Evolutionary conservation across 345 rosid species (phyloP), one percentile per base, ranked within the genome.

Genomic region (Turnera subulata): DNA sequence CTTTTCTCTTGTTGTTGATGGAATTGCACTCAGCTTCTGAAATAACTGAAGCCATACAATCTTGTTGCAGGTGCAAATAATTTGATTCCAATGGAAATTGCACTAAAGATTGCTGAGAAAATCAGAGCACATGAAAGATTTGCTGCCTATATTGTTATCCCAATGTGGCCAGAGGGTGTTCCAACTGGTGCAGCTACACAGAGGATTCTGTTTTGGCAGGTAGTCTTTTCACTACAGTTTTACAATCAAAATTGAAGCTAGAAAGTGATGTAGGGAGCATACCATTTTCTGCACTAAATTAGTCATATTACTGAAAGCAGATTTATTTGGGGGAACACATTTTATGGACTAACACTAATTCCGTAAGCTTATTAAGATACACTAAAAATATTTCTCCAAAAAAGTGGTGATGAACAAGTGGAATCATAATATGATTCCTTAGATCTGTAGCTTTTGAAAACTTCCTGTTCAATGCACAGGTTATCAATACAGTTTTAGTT

Each of bases 181-280:
- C 98, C 98, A 61, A 84, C 97, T 1, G 91, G 93, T 24, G 76
- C 83, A 23, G 84, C 98, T 53, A 86, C 95, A 10, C 98, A 92
- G 69, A 86, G 97, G 75, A 92, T 92, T 69, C 68, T 92, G 26
- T 92, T 81, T 75, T 92, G 98, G 97, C 98, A 92, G 95, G 98
- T 92, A 52, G 23, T 61, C n/a, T 25, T 50, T 53, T 58, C 21
- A 17, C 52, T 44, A 53, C 46, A 46, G 51, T 42, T 46, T 26
- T 50, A 52, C 29, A 43, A 29, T 26, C 12, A 43, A 58, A 65
- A 45, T 46, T 20, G 37, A 12, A 57, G 35, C 39, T 63, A 2
- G 44, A 29, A 29, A 29, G 35, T 29, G 35, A 29, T 29, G 35
- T 29, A 29, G 35, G 35, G 35, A 29, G 35, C 8, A 3, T 29